Evolutionary conservation across 2,329 filamentous ascomycete species (phyloP).

Genomic region (Stromatinia cepivora): DNA sequence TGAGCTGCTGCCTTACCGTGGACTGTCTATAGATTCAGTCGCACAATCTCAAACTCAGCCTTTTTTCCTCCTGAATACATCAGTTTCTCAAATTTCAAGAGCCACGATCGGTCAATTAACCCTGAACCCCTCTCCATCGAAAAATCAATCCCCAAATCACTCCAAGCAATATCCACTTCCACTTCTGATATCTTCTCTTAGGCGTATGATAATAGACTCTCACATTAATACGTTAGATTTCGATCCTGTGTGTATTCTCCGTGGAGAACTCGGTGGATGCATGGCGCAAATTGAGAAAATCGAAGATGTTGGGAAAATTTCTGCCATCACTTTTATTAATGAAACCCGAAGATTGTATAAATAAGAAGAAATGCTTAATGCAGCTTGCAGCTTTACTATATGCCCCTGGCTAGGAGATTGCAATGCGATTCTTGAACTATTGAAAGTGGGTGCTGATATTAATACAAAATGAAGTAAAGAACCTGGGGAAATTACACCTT

Average conservation of each 20-base stretch:
- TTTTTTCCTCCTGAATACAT: not conserved
- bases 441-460: slow-evolving; percentile 26
- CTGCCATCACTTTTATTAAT: not conserved
- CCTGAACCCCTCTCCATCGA: not conserved
- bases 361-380: slow-evolving; percentile 16
- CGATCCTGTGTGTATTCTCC: slow-evolving; percentile 31
- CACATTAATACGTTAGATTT: slow-evolving; percentile 27
- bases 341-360: slow-evolving; percentile 12
- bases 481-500: slow-evolving; percentile 11
- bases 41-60: not conserved
- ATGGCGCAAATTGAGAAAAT: slow-evolving; percentile 23
- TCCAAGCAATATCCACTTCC: slow-evolving; percentile 28
- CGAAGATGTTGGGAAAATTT: slow-evolving; percentile 26
- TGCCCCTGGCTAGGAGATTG: slow-evolving; percentile 21
- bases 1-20: not conserved
- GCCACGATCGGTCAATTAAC: too few relatives aligned
- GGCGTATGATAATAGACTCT: slow-evolving; percentile 23
- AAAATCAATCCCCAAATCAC: slow-evolving; percentile 19
- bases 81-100: not conserved
- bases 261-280: slow-evolving; percentile 27
- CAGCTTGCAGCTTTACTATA: not conserved
- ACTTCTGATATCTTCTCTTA: slow-evolving; percentile 27
- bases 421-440: slow-evolving; percentile 16
- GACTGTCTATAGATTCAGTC: not conserved
- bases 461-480: slow-evolving; percentile 7